Percentiles rank a stretch among this genome's conserved stretches.
Conservation (phyloP, 257 asterid genomes). For the Linaria vulgaris region DNA sequence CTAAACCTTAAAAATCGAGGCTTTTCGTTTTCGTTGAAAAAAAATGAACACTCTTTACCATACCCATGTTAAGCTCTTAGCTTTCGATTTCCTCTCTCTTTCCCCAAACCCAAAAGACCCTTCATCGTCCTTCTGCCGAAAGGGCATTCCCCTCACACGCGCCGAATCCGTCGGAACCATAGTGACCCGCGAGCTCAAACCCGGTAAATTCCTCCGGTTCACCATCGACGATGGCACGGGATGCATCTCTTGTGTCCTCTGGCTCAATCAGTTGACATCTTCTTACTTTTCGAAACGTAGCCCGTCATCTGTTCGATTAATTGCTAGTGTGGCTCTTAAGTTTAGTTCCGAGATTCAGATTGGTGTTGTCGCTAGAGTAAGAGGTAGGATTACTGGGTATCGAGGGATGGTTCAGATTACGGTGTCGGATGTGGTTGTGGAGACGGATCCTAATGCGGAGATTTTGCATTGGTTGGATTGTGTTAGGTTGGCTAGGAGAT, state of each 20-base stretch:
- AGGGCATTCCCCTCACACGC: conserved; percentile 51
- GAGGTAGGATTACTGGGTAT: conserved; percentile 62
- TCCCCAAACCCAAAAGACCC: conserved; percentile 31
- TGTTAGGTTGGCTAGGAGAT: conserved; percentile 34
- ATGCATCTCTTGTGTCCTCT: conserved; percentile 69
- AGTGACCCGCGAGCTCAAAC: conserved; percentile 57
- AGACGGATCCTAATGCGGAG: conserved; percentile 76
- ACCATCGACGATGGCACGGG: conserved; percentile 72
- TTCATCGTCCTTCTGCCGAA: conserved; percentile 39
- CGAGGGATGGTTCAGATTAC: conserved; percentile 61
- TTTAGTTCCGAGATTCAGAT: conserved; percentile 51
- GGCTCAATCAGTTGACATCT: conserved; percentile 72
- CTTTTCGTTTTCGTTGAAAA: neutral
- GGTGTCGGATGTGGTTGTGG: conserved; percentile 66
- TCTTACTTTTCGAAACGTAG: conserved; percentile 50
- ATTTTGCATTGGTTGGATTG: conserved; percentile 72
- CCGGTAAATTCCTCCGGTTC: conserved; percentile 60
- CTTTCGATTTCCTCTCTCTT: conserved; percentile 51
- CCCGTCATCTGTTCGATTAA: conserved; percentile 74
- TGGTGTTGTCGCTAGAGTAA: conserved; percentile 70
- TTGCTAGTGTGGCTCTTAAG: conserved; percentile 45
- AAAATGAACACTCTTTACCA: conserved; percentile 41
- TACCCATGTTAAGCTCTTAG: conserved; percentile 66
- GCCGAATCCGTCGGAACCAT: conserved; percentile 65
- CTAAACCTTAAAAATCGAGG: neutral